phyloP scores from a whole-genome alignment of 495 filamentous ascomycete genomes.

The Tuber borchii region DNA sequence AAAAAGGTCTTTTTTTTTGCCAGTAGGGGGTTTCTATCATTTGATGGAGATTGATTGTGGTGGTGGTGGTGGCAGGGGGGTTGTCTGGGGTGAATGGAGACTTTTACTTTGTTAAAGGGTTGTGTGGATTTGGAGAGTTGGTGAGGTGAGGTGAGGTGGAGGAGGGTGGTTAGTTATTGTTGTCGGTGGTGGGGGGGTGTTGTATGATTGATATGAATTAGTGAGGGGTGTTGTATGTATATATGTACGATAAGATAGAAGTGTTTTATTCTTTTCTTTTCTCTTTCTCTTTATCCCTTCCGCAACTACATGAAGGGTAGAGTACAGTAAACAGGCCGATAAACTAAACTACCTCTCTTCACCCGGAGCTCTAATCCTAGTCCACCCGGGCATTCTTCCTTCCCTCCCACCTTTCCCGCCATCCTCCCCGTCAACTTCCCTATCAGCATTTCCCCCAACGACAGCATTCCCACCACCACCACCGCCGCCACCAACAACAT shows the following conservation, averaged over 20 bases:
- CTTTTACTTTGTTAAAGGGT: too few species aligned
- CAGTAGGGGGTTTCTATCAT: too few species aligned
- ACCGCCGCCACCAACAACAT: conserved; percentile 15
- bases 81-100: too few species aligned
- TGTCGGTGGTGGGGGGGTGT: neutral
- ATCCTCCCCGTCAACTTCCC: conserved; percentile 8
- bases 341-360: conserved; percentile 13
- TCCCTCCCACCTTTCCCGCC: conserved; percentile 26
- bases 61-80: too few species aligned
- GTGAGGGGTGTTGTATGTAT: neutral
- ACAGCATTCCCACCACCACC: neutral
- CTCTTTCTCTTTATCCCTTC: too few species aligned
- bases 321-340: neutral
- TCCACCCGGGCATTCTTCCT: conserved; percentile 34
- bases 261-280: neutral
- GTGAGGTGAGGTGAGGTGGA: too few species aligned
- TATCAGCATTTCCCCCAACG: neutral
- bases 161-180: too few species aligned
- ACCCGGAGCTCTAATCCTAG: conserved; percentile 32
- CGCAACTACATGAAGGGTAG: neutral
- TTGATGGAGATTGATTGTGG: too few species aligned
- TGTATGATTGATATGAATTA: neutral
- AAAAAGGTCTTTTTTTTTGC: too few species aligned
- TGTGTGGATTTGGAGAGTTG: too few species aligned
- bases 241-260: neutral